Base-by-base conservation (phyloP, 768 basidiomycete species). In the Sutorius australiensis region DNA sequence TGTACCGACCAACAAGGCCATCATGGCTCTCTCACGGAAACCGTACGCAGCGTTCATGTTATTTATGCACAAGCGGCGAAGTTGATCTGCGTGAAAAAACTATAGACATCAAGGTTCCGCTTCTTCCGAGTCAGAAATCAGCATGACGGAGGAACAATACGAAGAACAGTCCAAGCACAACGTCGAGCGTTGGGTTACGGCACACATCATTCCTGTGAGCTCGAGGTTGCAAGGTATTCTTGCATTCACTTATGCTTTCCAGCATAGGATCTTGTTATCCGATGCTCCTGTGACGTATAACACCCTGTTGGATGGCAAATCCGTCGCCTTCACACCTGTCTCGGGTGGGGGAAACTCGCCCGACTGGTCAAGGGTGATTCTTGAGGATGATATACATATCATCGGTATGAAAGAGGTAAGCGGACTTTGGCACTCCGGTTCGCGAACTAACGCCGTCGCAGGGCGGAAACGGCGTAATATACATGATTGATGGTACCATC, bases 1-100 rank as follows among this genome's bases (percentile, higher is more conserved):
- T 39, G 91, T 86, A 5, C 92, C 92, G 0, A 89, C 87, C 24
- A 94, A 95, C 69, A 89, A 86, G 67, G 92, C 91, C 9, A 82
- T 94, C 14, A 90, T 92, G 81, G 84, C 84, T 5, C 72, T 93
- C 48, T 67, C 83, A 3, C 73, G 83, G 62, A 93, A 94, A 70
- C 92, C 92, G 89, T 94, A 70, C 72, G 88, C 75, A 30, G 1
- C 1, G 9, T 27, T 13, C 37, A 27, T 16, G 1, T 32, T 46
- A 5, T 8, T 11, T 40, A 24, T 13, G 7, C 40, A 19, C 37
- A n/a, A 17, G 5, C 12, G 1, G 10, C 2, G 5, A 38, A 39
- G 8, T 36, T 42, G 12, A 5, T 47, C n/a, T 47, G 10, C 31
- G 6, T 48, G 28, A 24, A 3, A 24, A 3, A 13, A 47, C 54